Base-by-base conservation (phyloP, 768 basidiomycete species). In the Kwoniella mangroviensis region DNA sequence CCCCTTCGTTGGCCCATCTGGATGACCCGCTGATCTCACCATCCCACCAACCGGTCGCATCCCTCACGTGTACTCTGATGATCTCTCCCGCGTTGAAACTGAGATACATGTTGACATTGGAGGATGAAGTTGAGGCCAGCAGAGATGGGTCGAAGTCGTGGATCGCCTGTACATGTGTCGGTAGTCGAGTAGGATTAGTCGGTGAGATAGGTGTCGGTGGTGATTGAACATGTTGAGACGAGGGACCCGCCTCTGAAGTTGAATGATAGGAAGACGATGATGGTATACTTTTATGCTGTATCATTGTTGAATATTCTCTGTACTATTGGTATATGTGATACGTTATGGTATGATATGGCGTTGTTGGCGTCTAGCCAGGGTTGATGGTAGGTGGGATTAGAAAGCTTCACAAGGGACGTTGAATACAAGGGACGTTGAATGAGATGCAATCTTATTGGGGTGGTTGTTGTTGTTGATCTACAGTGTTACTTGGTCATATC, bases 1-100 rank as follows among this genome's bases (percentile, higher is more conserved):
- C 73, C 53, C 24, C 62, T 19, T 61, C 72, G 41, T 42, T 53
- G 15, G 24, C 58, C 64, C 42, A 62, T 24, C 60, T 63, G 5
- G 58, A 43, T 28, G 61, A 64, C 2, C 90, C 91, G 43, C 93
- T 91, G 19, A 96, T 82, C 83, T 98, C 94, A 11, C 97, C 97
- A 79, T 99, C 95, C 96, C 96, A 98, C 97, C 97, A 98, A 0
- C 97, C 97, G 75, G 90, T 92, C 3, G 86, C 70, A 84, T 98
- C 93, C 73, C 90, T 87, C 77, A 93, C 93, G 58, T 91, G 85
- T n/a, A 98, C 93, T 69, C 90, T 90, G 66, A 98, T 94, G 64
- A 95, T 87, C 79, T 98, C 92, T 3, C 96, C 95, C 0, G 92
- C 91, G 53, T 88, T 88, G 85, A 99, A 98, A 22, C 90, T 87